Evolutionary conservation across 148 eudicot species (phyloP), one percentile per base, ranked within the genome.

Genomic region (Polygonum aviculare): DNA sequence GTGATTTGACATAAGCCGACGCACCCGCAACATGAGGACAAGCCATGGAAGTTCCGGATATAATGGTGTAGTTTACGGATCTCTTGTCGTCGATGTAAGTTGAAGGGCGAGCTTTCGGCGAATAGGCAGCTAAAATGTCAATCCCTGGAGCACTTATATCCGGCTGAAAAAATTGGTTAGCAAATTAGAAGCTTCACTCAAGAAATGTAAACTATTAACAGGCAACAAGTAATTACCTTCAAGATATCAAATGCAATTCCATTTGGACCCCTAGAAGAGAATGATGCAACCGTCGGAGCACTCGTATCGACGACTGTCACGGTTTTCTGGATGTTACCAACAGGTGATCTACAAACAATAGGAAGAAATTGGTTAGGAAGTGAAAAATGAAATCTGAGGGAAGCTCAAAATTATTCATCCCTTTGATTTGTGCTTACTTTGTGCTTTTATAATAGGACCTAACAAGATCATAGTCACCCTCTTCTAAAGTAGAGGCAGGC

Each of bases 111-210:
- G 67, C 90, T 12, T 9, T 9, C 0, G 86, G 88, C 12, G 91
- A 81, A 65, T 0, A 91, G 16, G 89, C 91, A 0, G 97, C 93
- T 73, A 91, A 49, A 59, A 89, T 88, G 50, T 83, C 85, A 1
- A 89, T 84, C 45, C 97, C 97, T 1, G 93, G 97, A 49, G 91
- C 93, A n/a, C 79, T 80, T 45, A 89, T 84, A 78, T 91, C 93
- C 18, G 97, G 97, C 97, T 91, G 81, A 55, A 78, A 1, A 4
- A 2, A 16, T 21, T 5, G 8, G 21, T 57, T 57, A 33, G 1
- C 12, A 60, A 2, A 26, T 26, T 4, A 14, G n/a, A 44, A 10
- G 47, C 47, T 44, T 44, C 9, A 44, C 47, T 44, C 11, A 44
- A 44, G 47, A 44, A 44, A 44, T 44, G 47, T 1, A 44, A 44